Evolutionary conservation across 2,329 filamentous ascomycete genomes (phyloP).

Genomic region (Colletotrichum lentis): DNA sequence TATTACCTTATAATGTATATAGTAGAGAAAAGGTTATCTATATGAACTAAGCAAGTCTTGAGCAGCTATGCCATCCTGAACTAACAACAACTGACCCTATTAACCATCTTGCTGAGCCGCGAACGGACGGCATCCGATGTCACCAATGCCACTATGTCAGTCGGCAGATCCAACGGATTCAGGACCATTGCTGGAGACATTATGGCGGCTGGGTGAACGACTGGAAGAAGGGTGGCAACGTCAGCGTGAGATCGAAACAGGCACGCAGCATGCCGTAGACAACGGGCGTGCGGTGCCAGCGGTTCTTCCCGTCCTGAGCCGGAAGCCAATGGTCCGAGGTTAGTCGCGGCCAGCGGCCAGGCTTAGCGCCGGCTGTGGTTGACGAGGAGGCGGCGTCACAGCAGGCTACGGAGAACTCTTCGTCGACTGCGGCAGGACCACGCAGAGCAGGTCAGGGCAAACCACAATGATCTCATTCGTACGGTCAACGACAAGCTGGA

Average conservation of each 20-base stretch:
- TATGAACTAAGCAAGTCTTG: no score
- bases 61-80: background rate
- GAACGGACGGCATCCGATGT: background rate
- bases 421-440: background rate
- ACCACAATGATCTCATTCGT: background rate
- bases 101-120: background rate
- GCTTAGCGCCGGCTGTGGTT: no score
- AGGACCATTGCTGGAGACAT: background rate
- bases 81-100: background rate
- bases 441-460: background rate
- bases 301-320: constrained; percentile 7
- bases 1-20: no score
- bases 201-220: background rate
- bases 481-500: background rate
- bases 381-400: no score
- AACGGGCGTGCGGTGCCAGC: background rate
- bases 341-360: no score
- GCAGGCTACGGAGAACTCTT: background rate
- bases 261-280: background rate
- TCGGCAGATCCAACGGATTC: background rate
- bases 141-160: background rate
- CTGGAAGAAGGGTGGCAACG: background rate
- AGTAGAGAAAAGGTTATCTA: no score
- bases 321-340: constrained; percentile 6
- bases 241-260: background rate